Conservation (phyloP, 768 basidiomycete genomes). For the Pisolithus albus region DNA sequence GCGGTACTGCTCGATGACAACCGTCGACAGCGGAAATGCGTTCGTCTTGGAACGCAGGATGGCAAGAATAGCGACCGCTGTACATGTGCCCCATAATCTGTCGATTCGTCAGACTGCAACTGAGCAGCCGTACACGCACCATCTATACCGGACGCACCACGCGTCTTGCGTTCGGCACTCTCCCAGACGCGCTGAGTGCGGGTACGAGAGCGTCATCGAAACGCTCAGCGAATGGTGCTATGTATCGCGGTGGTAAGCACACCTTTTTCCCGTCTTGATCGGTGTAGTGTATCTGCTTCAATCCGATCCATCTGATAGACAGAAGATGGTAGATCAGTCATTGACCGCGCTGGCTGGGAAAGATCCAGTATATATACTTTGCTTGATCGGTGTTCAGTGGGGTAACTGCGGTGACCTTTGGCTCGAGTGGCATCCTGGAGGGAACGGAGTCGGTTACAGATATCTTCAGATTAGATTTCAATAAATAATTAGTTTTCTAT, state of each 20-base stretch:
- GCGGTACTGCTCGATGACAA: conserved; percentile 89
- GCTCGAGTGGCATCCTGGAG: neutral
- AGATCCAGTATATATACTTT: conserved; percentile 37
- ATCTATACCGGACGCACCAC: conserved; percentile 72
- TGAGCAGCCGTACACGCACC: conserved; percentile 36
- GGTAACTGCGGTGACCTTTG: conserved; percentile 43
- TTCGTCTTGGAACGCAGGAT: conserved; percentile 69
- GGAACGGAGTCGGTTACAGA: conserved; percentile 25
- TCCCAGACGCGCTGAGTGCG: conserved; percentile 74
- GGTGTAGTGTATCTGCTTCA: conserved; percentile 74
- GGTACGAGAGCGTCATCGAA: neutral
- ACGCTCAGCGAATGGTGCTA: neutral
- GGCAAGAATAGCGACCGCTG: conserved; percentile 82
- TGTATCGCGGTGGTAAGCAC: conserved; percentile 4
- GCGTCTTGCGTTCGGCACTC: conserved; percentile 75
- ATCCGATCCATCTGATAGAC: conserved; percentile 65
- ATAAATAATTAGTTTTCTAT: too few relatives aligned
- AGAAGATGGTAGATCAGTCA: neutral
- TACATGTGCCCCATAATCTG: neutral
- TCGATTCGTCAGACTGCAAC: neutral
- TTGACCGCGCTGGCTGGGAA: neutral
- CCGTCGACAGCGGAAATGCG: conserved; percentile 67
- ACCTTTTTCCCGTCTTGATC: conserved; percentile 78
- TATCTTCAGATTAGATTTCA: conserved; percentile 14
- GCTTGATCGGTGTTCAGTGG: conserved; percentile 51